Conservation (phyloP, 75 land plant species). For the Chamaecyparis obtusa region DNA sequence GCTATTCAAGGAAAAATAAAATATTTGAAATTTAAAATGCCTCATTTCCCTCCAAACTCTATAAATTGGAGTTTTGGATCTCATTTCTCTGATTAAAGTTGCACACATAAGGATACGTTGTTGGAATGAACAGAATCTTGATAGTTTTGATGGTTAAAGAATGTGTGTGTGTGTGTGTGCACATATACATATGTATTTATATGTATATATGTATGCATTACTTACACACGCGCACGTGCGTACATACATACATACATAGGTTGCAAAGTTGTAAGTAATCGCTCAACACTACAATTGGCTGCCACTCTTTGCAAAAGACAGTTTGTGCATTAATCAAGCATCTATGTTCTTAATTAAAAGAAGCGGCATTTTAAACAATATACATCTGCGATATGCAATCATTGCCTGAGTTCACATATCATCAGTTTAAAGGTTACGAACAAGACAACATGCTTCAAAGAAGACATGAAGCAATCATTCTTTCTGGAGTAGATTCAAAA, state of each 20-base stretch:
- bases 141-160: no score
- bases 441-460: not conserved
- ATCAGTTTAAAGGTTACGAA: not conserved
- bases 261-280: not conserved
- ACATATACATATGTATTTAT: no score
- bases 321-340: not conserved
- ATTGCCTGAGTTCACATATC: not conserved
- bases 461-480: not conserved
- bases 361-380: not conserved
- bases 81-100: no score
- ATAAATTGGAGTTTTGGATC: no score
- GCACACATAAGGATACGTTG: no score
- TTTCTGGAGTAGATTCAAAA: not conserved
- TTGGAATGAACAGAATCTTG: no score
- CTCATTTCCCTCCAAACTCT: no score
- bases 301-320: not conserved
- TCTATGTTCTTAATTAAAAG: not conserved
- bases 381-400: not conserved
- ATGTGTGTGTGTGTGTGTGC: no score
- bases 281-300: not conserved
- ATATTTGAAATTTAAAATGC: no score
- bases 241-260: not conserved
- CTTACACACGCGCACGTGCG: no score
- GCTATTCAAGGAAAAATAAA: no score
- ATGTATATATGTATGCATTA: no score